Base-by-base conservation (phyloP, 768 basidiomycete genomes). In the Pleurotus salmoneostramineus region DNA sequence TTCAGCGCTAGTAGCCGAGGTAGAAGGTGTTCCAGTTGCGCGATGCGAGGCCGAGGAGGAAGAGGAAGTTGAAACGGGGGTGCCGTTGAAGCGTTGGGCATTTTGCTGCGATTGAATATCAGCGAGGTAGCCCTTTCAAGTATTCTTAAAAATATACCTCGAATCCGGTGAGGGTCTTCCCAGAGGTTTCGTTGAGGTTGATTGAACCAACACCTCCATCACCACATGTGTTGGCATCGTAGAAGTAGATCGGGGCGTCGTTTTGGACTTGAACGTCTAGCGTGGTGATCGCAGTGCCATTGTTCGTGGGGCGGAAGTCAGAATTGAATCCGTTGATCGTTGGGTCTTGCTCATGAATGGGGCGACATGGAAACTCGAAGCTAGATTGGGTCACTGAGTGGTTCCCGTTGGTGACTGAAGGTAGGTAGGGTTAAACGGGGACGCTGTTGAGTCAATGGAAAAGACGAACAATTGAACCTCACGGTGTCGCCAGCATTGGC, bases 301-400 rank as follows among this genome's bases (percentile, higher is more conserved):
- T 81, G 43, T 68, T 73, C 3, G 80, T 76, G 62, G 77, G 61
- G 54, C 82, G 79, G 67, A 80, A 76, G 59, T 71, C 71, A 7
- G 83, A 83, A 71, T 83, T 68, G 68, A 88, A 87, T 6, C 83
- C 83, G 63, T 86, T 85, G 62, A 82, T 70, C 33, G 79, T 74
- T 49, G 57, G 33, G 66, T 84, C 72, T 35, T 78, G 74, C 10
- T 72, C 65, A 63, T 83, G 78, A 1, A 74, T 74, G n/a, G 77
- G 76, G 50, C 79, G 69, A 63, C 85, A 88, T 5, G 85, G 86
- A 5, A 62, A 60, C 10, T 71, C 74, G 64, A 87, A 88, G 2
- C 76, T 75, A 7, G 85, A 83, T 68, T 85, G 79, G 0, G 76
- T 84, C 40, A 74, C 83, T 33, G 79, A 82, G 69, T 78, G 81